These are phyloP conservation scores for Neonectria hederae DNA, from an alignment of 2,329 filamentous ascomycete species.

Conservation along the genomic window DNA sequence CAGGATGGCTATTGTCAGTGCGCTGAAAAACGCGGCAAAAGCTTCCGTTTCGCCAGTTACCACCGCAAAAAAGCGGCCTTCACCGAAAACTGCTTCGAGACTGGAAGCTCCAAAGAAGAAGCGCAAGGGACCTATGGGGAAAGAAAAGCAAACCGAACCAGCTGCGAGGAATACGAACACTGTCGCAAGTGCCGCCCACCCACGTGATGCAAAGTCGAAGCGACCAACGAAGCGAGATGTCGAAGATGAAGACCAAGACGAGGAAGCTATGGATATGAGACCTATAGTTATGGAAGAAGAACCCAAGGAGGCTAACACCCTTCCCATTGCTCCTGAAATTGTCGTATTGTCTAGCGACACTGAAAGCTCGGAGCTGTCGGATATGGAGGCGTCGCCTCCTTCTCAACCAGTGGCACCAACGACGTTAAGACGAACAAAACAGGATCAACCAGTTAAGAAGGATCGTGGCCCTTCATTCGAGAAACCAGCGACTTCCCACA, in stretches of 20 bases:
- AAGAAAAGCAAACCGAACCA: not conserved
- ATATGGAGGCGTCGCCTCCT: not conserved
- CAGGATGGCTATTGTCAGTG: constrained; percentile 27
- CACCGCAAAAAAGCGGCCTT: constrained; percentile 23
- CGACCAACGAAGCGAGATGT: not conserved
- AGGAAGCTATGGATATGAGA: not conserved
- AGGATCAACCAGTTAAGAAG: not conserved
- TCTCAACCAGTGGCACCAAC: not conserved
- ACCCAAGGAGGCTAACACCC: not conserved
- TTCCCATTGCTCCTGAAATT: not conserved
- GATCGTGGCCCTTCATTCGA: too few relatives aligned
- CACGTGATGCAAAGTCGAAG: not conserved
- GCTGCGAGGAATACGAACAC: not conserved
- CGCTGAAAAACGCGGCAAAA: constrained; percentile 26
- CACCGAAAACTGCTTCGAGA: constrained; percentile 1
- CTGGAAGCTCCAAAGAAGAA: constrained; percentile 9
- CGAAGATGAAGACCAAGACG: not conserved
- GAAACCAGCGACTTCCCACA: not conserved
- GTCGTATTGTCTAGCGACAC: constrained; percentile 34
- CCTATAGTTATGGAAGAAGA: not conserved
- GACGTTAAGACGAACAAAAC: not conserved
- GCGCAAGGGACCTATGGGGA: not conserved
- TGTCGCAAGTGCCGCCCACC: too few relatives aligned
- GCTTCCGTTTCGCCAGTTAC: constrained; percentile 27
- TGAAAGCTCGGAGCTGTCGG: constrained; percentile 15